Base-by-base conservation (phyloP, 2,329 filamentous ascomycete species). In the Celoporthe dispersa region DNA sequence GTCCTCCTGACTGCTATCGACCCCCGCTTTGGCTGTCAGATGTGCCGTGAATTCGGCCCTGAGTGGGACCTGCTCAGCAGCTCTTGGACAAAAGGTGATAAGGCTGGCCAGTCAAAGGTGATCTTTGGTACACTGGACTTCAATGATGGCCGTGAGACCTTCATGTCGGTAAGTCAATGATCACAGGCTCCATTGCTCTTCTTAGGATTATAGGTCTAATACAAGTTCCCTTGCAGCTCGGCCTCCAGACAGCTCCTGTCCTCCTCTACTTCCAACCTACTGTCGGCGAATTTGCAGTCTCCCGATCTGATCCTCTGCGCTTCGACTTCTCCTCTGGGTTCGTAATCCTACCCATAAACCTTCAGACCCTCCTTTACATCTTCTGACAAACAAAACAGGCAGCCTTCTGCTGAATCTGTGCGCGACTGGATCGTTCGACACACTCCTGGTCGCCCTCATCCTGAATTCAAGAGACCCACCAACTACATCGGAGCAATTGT, bases 161-260 rank as follows among this genome's bases (percentile, higher is more conserved):
- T 99, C 77, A 89, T 97, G 83, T 92, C 92, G 82, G 94, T 98
- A 85, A 74, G 85, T 76, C 35, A 8, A 35, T n/a, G 19, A 9
- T 11, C 31, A 53, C 25, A 31, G n/a, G 12, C 9, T 44, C 41
- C 16, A 22, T 61, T 51, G 12, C 60, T 25, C n/a, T 11, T 35
- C 22, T 7, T 4, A 22, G 44, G 19, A 37, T 2, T n/a, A 25
- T 22, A 28, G 7, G 8, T 41, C 68, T 72, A 61, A 72, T 64
- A 8, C n/a, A 19, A 19, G 16, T 16, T 19, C 41, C 7, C 12
- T 5, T 22, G 55, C 75, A 98, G 95, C 88, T 98, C 75, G 91
- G 92, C 81, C 90, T 99, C 57, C 93, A 97, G 90, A 98, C 95
- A 62, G 96, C 96, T 8, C 96, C 96, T 1, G 91, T 98, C 53